Evolutionary conservation across 228 moss, liverwort and hornwort genomes (phyloP), one percentile per base, ranked within the genome.

Genomic region (Sphagnum magellanicum): DNA sequence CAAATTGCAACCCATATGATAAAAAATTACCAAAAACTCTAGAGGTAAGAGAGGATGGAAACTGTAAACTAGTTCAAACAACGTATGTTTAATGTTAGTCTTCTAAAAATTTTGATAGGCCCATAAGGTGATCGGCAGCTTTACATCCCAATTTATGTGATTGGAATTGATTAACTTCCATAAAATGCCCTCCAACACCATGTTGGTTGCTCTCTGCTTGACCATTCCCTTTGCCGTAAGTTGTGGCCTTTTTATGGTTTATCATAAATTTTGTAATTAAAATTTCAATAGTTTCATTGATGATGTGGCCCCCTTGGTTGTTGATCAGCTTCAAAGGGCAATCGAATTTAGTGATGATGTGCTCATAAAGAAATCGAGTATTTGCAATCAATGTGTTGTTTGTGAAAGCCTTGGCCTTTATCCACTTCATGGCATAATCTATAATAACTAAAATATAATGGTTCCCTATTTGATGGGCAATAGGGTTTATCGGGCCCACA

Each of bases 371-470:
- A 7, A 71, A 71, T 4, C 13, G 5, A 5, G 53, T 13, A 5
- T 51, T 71, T 0, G 55, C 4, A 6, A 46, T 6, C 4, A 6
- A 0, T 4, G 64, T 63, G n/a, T 71, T 71, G 0, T 10, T 63
- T 6, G 12, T 17, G 4, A 71, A 48, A 10, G 53, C 71, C 2
- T 13, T n/a, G 1, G 53, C 64, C 4, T 71, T 64, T 4, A 55
- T 48, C 63, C 10, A 71, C 12, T 71, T 71, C 1, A 63, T 71
- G 5, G 52, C 53, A 49, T 64, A 71, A 47, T 71, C 47, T 0
- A 5, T 71, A 5, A 53, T 63, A 11, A 71, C 53, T 16, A 71
- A 64, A 3, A 71, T 64, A 17, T 71, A 64, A 5, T 48, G 4
- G 17, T 53, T 63, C 0, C n/a, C 9, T 5, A 5, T 64, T 6